Base-by-base conservation (phyloP, 2,329 filamentous ascomycete genomes). In the Penicillium sp. region DNA sequence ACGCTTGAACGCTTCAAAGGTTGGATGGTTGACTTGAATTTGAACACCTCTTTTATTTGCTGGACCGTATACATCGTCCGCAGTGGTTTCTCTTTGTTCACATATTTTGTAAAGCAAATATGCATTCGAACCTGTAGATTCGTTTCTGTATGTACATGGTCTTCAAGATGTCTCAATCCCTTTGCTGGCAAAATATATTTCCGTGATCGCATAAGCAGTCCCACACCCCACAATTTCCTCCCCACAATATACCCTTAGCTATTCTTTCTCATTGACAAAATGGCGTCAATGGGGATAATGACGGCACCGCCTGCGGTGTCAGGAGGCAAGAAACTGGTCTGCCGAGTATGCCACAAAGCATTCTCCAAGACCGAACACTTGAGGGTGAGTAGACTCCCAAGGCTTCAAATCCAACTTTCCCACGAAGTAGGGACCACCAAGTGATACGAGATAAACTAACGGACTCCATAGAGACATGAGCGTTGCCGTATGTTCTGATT, bases 361-460 rank as follows among this genome's bases (percentile, higher is more conserved):
- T 73, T 72, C 53, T 69, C 67, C 9, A 73, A 71, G 52, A 67
- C 67, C 13, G 69, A 72, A 53, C 69, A 72, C 60, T 54, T 72
- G 21, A 64, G 66, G 57, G 69, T 71, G 59, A 54, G 57, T 56
- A 47, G 45, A 42, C 7, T 38, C 22, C 21, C 4, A 9, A 38
- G 13, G 35, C 6, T 41, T 12, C 38, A 34, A 17, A 21, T 44
- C 6, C 35, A 28, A 24, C 29, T 46, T 31, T 54, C 49, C 54
- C 49, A 57, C 54, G 45, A 53, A 42, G 45, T 45, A 52, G 43
- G 45, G 45, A 40, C 26, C 22, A 32, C 22, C 37, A 45, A 31
- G 39, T 13, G 19, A 37, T 15, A 12, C 7, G 19, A 24, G 26
- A 43, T 55, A 51, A 51, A 53, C 55, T 47, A 45, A 46, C 32